Conservation (phyloP, 257 asterid genomes). For the Nicotiana sylvestris region DNA sequence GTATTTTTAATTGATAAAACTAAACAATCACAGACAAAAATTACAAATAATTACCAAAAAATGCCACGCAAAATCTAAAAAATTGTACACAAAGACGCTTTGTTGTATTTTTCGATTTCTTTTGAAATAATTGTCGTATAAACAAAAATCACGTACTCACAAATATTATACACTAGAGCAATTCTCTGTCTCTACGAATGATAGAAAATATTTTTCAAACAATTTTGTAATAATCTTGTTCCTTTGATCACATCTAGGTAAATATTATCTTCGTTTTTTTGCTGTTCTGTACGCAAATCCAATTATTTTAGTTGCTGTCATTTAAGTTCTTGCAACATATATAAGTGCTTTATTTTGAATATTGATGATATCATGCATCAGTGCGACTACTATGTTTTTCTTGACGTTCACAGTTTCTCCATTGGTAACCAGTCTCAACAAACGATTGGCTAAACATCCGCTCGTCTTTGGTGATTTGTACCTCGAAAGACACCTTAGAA, state of each 20-base stretch:
- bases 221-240: neutral
- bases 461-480: too few species aligned
- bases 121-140: too few species aligned
- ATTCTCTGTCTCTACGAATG: slow-evolving; percentile 14
- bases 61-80: too few species aligned
- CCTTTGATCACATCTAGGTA: slow-evolving; percentile 12
- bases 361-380: neutral
- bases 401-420: neutral
- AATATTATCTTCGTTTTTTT: neutral
- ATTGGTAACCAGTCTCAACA: neutral
- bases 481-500: too few species aligned
- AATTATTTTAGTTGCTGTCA: slow-evolving; percentile 8
- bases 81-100: too few species aligned
- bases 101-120: too few species aligned
- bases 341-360: neutral
- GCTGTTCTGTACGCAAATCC: neutral
- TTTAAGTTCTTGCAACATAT: slow-evolving; percentile 3
- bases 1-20: too few species aligned
- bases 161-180: slow-evolving; percentile 8
- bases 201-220: neutral
- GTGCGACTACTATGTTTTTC: neutral
- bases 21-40: too few species aligned
- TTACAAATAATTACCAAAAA: too few species aligned
- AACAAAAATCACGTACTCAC: too few species aligned
- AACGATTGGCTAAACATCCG: neutral